Base-by-base conservation (phyloP, 768 basidiomycete genomes). In the Dioszegia hungarica region DNA sequence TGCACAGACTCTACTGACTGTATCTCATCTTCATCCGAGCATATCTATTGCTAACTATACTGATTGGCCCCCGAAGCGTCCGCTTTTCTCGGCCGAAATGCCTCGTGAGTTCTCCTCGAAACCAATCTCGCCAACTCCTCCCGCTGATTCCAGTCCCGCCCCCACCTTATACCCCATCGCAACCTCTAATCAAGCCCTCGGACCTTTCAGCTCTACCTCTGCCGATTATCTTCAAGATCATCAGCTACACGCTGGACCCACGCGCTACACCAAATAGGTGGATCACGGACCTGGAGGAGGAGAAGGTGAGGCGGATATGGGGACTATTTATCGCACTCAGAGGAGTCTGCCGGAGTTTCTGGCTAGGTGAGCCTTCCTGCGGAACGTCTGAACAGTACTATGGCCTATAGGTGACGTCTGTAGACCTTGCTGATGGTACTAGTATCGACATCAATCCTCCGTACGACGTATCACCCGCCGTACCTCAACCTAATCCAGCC, bases 271-370 rank as follows among this genome's bases (percentile, higher is more conserved):
- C 67, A 12, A 65, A 59, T 31, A 24, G 38, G 24, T 72, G 48
- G 40, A 37, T 46, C 39, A 53, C 55, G 34, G 64, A 68, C 34
- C 14, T 25, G 4, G 57, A 63, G 14, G 70, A 72, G 49, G 70
- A 72, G 56, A 28, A 49, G 10, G 56, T 63, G 4, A 25, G 70
- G 31, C 38, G 70, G 55, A 47, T 61, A 46, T 72, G 64, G 64
- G 65, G 44, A 4, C 31, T 72, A 52, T 72, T 67, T 39, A 40
- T 64, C 20, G 65, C 61, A 6, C 20, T 68, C 5, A 48, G 65
- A 24, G 57, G 62, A 5, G 70, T 72, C 5, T 48, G 63, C 54
- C 38, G 67, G 57, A 49, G 62, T 3, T 71, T 71, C 45, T 67
- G 63, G 49, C 55, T 64, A 5, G 66, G 69, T 71, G 46, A 33